Evolutionary conservation across 345 rosid species (phyloP), one percentile per base, ranked within the genome.

Genomic region (Mercurialis annua): DNA sequence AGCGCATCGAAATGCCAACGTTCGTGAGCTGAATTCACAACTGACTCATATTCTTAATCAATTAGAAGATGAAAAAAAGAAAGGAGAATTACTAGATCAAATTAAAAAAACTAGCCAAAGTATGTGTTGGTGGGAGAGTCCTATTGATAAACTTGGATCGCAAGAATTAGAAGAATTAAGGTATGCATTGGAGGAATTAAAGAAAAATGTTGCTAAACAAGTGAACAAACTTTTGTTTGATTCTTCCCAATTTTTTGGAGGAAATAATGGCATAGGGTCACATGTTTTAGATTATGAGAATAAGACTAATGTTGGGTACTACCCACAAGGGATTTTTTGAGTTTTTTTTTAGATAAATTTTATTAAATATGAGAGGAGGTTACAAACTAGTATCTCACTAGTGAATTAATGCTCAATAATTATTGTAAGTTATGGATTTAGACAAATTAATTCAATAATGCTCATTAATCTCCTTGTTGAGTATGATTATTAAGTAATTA

Each of bases 51-150:
- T 31, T 12, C 50, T 26, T 15, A 62, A 61, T 0, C 60, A 49
- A 5, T 18, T 69, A 16, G 67, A 69, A 40, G 59, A 42, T 0
- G 67, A 70, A 18, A 70, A 29, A 43, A 31, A 54, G 62, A 64
- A 16, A 18, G 61, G 67, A 9, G 68, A 70, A 40, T 29, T 23
- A 15, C 68, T 70, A 0, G 27, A 42, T 15, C 52, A 63, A 7
- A 62, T 62, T 27, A 62, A 62, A 38, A 63, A 62, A 31, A 18
- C 21, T 20, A 31, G 54, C 31, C 31, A 46, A 33, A 43, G 30
- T 3, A 59, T 36, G 30, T 62, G 44, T 16, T 67, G 77, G 77
- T 73, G 77, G 77, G 72, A 73, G 62, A 26, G 57, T 23, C 69
- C 72, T 6, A 11, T 67, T 46, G 64, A 62, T 11, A 68, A 67